Evolutionary conservation across 192 early-diverging fungal species (phyloP).

Genomic region (Coemansia sp.): DNA sequence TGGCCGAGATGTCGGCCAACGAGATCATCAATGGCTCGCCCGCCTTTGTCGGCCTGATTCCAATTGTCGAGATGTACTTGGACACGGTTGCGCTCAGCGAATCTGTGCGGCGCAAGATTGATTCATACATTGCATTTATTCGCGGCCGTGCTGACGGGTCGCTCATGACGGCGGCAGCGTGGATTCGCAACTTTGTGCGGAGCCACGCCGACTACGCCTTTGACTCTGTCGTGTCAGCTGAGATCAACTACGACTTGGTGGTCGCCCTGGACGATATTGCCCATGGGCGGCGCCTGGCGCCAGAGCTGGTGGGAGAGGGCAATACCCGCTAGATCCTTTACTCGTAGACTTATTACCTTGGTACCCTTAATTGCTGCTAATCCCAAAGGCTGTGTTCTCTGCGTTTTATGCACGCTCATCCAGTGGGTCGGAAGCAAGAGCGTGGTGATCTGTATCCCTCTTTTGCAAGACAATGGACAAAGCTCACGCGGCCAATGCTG

Average conservation of each 20-base stretch:
- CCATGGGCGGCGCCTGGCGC: constrained; percentile 28
- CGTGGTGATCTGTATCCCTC: neutral
- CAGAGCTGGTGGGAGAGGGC: constrained; percentile 37
- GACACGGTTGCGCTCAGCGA: constrained; percentile 69
- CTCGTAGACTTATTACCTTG: too few relatives aligned
- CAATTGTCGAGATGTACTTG: constrained; percentile 81
- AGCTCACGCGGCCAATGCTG: neutral
- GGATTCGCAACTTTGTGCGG: constrained; percentile 86
- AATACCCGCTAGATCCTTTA: neutral
- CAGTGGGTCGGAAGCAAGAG: constrained; percentile 2
- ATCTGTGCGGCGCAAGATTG: constrained; percentile 66
- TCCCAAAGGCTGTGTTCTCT: neutral
- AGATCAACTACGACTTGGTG: constrained; percentile 86
- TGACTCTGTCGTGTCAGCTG: constrained; percentile 82
- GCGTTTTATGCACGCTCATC: neutral
- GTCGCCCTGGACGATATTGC: constrained; percentile 46
- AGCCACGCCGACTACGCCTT: constrained; percentile 83
- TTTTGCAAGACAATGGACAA: neutral
- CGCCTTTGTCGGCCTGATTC: constrained; percentile 80
- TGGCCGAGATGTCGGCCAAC: constrained; percentile 77
- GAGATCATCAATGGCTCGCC: constrained; percentile 88
- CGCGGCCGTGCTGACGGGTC: constrained; percentile 77
- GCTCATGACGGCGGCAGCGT: constrained; percentile 82
- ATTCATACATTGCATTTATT: constrained; percentile 76
- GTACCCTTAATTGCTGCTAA: too few relatives aligned